phyloP scores from a whole-genome alignment of 805 yeast species.

The Starmerella scarabaei region DNA sequence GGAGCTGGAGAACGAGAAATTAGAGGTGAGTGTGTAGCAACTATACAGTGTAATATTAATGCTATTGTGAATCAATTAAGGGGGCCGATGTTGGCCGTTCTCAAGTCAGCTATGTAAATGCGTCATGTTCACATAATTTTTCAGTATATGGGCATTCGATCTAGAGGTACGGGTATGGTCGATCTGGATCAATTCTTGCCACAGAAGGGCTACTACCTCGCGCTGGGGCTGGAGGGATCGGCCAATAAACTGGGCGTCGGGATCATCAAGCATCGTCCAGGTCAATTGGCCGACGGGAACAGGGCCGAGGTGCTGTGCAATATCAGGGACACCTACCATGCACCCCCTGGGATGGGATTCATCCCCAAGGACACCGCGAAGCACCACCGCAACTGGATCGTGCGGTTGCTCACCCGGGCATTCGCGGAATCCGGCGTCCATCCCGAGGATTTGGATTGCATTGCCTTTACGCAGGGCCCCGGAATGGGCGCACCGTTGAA shows the following conservation, averaged over 20 bases:
- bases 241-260: conserved; percentile 97
- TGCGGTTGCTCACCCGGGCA: conserved; percentile 56
- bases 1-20: conserved; percentile 26
- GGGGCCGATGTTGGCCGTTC: too few relatives aligned
- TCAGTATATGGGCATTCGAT: too few relatives aligned
- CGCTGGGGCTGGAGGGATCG: conserved; percentile 90
- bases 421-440: conserved; percentile 45
- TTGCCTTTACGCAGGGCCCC: conserved; percentile 95
- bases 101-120: conserved; percentile 17
- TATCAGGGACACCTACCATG: conserved; percentile 82
- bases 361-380: conserved; percentile 93
- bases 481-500: conserved; percentile 99
- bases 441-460: conserved; percentile 33
- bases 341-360: conserved; percentile 98
- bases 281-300: conserved; percentile 43
- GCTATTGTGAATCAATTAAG: too few relatives aligned
- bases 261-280: conserved; percentile 59
- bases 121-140: too few relatives aligned
- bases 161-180: too few relatives aligned
- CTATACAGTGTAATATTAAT: too few relatives aligned
- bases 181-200: conserved; percentile 37
- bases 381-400: conserved; percentile 93
- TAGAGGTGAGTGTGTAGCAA: too few relatives aligned
- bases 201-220: conserved; percentile 37
- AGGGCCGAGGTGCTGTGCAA: conserved; percentile 72